Evolutionary conservation across 2,329 filamentous ascomycete species (phyloP).

Genomic region (Botrytis tulipae): DNA sequence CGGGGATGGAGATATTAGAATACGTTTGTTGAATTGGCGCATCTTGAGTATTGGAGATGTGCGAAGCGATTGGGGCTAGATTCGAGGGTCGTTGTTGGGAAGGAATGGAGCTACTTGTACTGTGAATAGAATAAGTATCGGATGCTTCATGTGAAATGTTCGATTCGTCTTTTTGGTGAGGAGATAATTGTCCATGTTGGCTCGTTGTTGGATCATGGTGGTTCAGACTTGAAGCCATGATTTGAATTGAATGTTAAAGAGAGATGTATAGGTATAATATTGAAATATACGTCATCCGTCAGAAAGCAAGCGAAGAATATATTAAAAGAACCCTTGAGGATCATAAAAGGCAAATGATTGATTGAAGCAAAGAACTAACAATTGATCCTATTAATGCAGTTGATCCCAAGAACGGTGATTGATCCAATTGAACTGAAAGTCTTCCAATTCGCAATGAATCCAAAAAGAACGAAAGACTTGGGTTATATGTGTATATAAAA

Average conservation of each 20-base stretch:
- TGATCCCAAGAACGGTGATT: not conserved
- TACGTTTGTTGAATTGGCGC: constrained; percentile 34
- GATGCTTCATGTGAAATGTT: not conserved
- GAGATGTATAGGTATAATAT: not conserved
- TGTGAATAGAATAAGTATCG: constrained; percentile 11
- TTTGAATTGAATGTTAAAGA: not conserved
- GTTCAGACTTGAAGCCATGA: constrained; percentile 4
- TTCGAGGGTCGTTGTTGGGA: constrained; percentile 22
- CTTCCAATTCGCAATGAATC: not conserved
- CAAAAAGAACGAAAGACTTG: not conserved
- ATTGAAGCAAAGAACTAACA: not conserved
- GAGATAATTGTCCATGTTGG: not conserved
- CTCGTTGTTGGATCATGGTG: not conserved
- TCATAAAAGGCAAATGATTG: constrained; percentile 6
- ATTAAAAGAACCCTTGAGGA: not conserved
- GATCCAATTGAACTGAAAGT: not conserved
- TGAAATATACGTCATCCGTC: not conserved
- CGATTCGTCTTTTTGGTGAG: not conserved
- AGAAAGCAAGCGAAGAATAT: not conserved
- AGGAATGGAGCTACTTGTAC: not conserved
- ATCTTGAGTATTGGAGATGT: constrained; percentile 36
- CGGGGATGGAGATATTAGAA: constrained; percentile 38
- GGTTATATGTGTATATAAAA: too few relatives aligned
- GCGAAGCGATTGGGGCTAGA: constrained; percentile 26
- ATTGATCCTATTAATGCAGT: not conserved